Conservation (phyloP, 1,139 yeast genomes). For the Pichia sp. region DNA sequence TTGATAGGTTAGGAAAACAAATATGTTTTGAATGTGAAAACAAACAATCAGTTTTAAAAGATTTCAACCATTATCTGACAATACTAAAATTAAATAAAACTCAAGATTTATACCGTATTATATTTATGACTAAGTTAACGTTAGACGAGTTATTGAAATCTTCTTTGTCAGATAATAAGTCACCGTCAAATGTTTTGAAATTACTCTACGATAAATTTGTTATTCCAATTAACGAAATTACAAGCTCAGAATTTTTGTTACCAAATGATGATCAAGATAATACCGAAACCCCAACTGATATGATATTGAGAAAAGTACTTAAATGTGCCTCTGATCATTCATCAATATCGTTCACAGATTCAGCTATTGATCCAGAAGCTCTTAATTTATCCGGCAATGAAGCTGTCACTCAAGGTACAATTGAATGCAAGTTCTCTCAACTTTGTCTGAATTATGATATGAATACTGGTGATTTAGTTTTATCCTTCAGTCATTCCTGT, state of each 20-base stretch:
- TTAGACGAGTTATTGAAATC: slow-evolving; percentile 20
- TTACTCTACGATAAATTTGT: slow-evolving; percentile 25
- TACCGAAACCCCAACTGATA: slow-evolving; percentile 1
- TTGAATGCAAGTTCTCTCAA: slow-evolving; percentile 25
- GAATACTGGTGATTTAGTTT: slow-evolving; percentile 23
- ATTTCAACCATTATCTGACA: slow-evolving; percentile 22
- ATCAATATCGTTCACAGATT: slow-evolving; percentile 15
- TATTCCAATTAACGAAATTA: slow-evolving; percentile 24
- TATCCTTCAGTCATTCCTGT: slow-evolving; percentile 27
- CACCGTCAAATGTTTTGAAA: slow-evolving; percentile 20
- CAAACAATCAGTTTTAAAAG: slow-evolving; percentile 21
- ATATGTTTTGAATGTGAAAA: slow-evolving; percentile 22
- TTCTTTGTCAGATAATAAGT: slow-evolving; percentile 19
- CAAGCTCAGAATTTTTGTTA: slow-evolving; percentile 25
- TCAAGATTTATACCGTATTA: slow-evolving; percentile 22
- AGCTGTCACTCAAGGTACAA: slow-evolving; percentile 5
- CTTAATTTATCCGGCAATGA: slow-evolving; percentile 17
- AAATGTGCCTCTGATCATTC: slow-evolving; percentile 27
- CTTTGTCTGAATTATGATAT: slow-evolving; percentile 25
- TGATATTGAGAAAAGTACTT: slow-evolving; percentile 15
- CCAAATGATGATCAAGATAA: slow-evolving; percentile 8
- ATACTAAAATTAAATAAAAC: slow-evolving; percentile 22
- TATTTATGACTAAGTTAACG: slow-evolving; percentile 19
- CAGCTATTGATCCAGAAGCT: slow-evolving; percentile 28
- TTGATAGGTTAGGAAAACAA: slow-evolving; percentile 14